A percentile compares a stretch with the other conserved stretches of the same genome.
phyloP scores from a whole-genome alignment of 225 moss, liverwort and hornwort species.

The Antitrichia curtipendula region DNA sequence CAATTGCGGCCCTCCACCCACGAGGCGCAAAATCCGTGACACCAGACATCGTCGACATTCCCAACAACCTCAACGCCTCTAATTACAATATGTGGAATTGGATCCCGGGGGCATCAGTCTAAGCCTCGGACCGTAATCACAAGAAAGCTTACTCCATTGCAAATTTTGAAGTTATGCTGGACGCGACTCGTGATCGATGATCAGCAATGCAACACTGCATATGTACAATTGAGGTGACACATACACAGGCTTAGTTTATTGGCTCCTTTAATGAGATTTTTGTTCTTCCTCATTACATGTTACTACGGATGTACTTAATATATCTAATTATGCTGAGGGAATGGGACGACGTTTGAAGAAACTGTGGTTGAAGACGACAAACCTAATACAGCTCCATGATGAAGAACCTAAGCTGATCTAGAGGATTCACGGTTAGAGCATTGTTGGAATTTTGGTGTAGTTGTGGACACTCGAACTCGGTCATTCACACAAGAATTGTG shows the following conservation, averaged over 20 bases:
- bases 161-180: neutral
- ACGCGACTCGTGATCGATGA: neutral
- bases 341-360: neutral
- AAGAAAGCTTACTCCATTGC: neutral
- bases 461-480: neutral
- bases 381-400: neutral
- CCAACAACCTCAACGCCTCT: slow-evolving; percentile 35
- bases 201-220: neutral
- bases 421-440: neutral
- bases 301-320: neutral
- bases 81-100: slow-evolving; percentile 86
- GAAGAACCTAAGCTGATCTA: neutral
- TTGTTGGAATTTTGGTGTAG: neutral
- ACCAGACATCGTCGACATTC: slow-evolving; percentile 13
- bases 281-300: neutral
- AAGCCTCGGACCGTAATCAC: neutral
- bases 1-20: slow-evolving; percentile 28
- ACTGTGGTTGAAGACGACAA: neutral
- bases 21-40: slow-evolving; percentile 5
- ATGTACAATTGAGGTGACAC: neutral
- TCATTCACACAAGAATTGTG: neutral
- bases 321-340: neutral
- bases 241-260: neutral
- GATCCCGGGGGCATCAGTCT: slow-evolving; percentile 84
- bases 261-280: neutral